These are phyloP conservation scores for Gillenia trifoliata DNA, from an alignment of 306 rosid genomes.

Conservation along the genomic window DNA sequence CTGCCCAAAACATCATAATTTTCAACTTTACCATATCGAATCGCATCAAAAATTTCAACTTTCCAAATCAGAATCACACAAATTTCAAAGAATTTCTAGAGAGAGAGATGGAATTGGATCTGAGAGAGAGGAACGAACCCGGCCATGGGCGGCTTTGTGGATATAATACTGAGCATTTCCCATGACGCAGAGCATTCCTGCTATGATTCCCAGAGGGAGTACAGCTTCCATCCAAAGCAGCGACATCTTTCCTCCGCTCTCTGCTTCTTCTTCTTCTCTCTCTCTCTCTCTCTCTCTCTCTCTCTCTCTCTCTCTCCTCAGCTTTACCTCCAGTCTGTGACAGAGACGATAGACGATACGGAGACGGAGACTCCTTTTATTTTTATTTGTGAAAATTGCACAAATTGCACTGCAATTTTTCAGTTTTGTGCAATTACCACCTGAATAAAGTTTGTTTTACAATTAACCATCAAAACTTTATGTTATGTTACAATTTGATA, in stretches of 20 bases:
- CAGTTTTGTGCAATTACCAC: neutral
- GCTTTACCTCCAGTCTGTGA: neutral
- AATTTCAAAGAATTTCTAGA: neutral
- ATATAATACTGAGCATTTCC: constrained; percentile 86
- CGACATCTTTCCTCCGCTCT: constrained; percentile 30
- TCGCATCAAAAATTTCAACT: neutral
- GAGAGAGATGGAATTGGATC: constrained; percentile 3
- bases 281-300: too few relatives aligned
- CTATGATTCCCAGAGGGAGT: constrained; percentile 84
- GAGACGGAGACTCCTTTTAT: neutral
- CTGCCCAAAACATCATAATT: constrained; percentile 28
- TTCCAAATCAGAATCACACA: neutral
- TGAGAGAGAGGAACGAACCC: constrained; percentile 36
- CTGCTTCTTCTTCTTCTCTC: too few relatives aligned
- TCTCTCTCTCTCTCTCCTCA: neutral
- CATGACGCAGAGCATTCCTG: constrained; percentile 84
- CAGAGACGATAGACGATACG: neutral
- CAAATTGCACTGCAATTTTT: neutral
- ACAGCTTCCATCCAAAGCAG: constrained; percentile 68
- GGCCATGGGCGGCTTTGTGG: constrained; percentile 85
- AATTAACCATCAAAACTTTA: too few relatives aligned
- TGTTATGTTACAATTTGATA: too few relatives aligned
- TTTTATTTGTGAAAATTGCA: neutral
- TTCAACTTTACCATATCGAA: neutral
- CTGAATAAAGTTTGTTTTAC: neutral